Percentiles rank a stretch among this genome's conserved stretches.
These are phyloP conservation scores for Globisporangium parvum DNA, from an alignment of 352 stramenopile species.

Conservation along the genomic window DNA sequence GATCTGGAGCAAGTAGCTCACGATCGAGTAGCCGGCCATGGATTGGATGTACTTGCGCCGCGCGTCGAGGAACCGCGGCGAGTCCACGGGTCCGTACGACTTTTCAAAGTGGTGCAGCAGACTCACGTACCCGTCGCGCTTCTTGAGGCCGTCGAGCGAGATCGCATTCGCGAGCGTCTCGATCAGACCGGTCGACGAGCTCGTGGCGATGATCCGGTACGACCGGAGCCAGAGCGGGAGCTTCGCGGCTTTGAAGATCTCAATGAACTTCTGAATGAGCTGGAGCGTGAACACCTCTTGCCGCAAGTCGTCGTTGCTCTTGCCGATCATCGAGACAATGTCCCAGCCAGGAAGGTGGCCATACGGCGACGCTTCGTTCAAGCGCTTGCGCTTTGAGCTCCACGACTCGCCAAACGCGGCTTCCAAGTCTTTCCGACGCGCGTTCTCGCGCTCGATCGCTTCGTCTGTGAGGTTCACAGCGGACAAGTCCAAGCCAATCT, in stretches of 20 bases:
- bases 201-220: conserved; percentile 97
- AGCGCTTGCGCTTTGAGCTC: conserved; percentile 89
- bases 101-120: conserved; percentile 95
- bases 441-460: conserved; percentile 76
- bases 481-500: conserved; percentile 57
- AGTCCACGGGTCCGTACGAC: conserved; percentile 89
- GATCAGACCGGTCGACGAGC: conserved; percentile 94
- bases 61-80: conserved; percentile 86
- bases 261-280: conserved; percentile 96
- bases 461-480: conserved; percentile 59
- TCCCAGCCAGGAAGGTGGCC: conserved; percentile 90
- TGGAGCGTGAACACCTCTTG: conserved; percentile 99
- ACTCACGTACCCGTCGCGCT: conserved; percentile 92
- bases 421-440: conserved; percentile 71
- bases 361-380: conserved; percentile 85
- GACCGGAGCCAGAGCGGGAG: conserved; percentile 94
- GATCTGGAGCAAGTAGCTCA: conserved; percentile 98
- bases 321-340: conserved; percentile 96
- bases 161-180: conserved; percentile 96
- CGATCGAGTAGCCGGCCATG: conserved; percentile 97
- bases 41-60: conserved; percentile 96
- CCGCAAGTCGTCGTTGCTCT: conserved; percentile 97
- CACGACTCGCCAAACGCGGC: conserved; percentile 94
- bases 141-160: conserved; percentile 97
- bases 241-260: conserved; percentile 94